Evolutionary conservation across 129 eudicot species (phyloP).

Genomic region (Pittosporum tobira): DNA sequence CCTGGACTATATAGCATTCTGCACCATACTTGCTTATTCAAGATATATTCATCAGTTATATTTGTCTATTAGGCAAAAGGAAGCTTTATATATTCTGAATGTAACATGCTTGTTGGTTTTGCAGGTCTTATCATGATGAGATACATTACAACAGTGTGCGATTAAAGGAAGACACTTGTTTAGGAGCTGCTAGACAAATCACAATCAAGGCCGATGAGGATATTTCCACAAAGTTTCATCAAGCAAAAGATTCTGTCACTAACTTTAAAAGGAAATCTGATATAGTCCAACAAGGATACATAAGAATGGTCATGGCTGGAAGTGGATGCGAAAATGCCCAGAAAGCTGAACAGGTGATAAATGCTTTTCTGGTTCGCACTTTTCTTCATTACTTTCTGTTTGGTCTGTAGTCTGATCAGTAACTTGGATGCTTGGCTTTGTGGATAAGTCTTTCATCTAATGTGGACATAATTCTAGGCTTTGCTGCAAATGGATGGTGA

Average conservation of each 20-base stretch:
- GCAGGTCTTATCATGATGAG: constrained; percentile 92
- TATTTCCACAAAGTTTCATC: constrained; percentile 61
- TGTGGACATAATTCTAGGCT: constrained; percentile 33
- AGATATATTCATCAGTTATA: background rate
- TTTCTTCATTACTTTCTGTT: background rate
- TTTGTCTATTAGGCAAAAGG: background rate
- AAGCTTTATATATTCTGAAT: background rate
- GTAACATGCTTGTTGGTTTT: constrained; percentile 17
- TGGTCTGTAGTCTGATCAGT: background rate
- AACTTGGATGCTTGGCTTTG: background rate
- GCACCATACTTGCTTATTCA: background rate
- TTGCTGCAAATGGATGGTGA: constrained; percentile 60
- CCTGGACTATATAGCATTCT: background rate
- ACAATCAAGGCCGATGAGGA: constrained; percentile 82
- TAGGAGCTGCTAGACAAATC: constrained; percentile 76
- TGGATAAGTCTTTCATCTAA: background rate
- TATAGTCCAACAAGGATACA: constrained; percentile 28
- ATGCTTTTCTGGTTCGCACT: background rate
- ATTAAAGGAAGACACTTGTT: constrained; percentile 63
- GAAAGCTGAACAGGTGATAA: constrained; percentile 58
- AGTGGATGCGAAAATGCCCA: constrained; percentile 64
- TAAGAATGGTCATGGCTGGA: constrained; percentile 64
- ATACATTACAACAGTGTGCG: constrained; percentile 89
- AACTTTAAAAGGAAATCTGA: constrained; percentile 29
- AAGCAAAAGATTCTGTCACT: constrained; percentile 37